A percentile compares a stretch with the other conserved stretches of the same genome.
Conservation (phyloP, 2,329 filamentous ascomycete genomes). For the Penicillium verrucosum region DNA sequence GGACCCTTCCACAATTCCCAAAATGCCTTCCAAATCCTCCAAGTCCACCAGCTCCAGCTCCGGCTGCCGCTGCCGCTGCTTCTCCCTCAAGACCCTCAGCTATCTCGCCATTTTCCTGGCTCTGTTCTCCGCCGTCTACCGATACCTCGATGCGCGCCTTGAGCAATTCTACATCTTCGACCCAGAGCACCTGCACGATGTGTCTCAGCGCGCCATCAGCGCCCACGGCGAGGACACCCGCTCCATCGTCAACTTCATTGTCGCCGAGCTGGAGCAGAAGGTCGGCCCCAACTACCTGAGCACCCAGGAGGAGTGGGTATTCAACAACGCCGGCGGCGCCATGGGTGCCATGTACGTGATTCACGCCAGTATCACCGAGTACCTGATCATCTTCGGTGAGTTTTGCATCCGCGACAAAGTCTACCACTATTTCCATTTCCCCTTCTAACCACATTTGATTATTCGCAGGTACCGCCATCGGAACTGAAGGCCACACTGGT, state of each 20-base stretch:
- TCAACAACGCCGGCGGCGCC: slow-evolving; percentile 87
- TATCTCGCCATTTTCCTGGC: slow-evolving; percentile 36
- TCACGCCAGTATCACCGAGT: slow-evolving; percentile 87
- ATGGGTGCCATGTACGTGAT: slow-evolving; percentile 92
- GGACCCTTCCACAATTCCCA: slow-evolving; percentile 3
- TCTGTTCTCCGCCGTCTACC: slow-evolving; percentile 36
- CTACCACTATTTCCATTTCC: neutral
- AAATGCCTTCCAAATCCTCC: slow-evolving; percentile 27
- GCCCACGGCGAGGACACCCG: slow-evolving; percentile 72
- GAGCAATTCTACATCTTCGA: slow-evolving; percentile 70
- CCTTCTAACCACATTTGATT: neutral
- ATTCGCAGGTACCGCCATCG: slow-evolving; percentile 43
- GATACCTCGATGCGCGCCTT: slow-evolving; percentile 37
- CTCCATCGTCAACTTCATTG: slow-evolving; percentile 66
- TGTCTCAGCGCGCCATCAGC: slow-evolving; percentile 63
- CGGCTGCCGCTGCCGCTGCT: slow-evolving; percentile 24
- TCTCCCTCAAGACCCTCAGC: slow-evolving; percentile 30
- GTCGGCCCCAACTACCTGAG: slow-evolving; percentile 56
- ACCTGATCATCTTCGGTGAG: slow-evolving; percentile 78
- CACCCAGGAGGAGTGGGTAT: slow-evolving; percentile 76
- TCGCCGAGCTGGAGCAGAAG: slow-evolving; percentile 61
- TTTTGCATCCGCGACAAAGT: neutral
- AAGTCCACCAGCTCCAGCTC: slow-evolving; percentile 22
- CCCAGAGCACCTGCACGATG: slow-evolving; percentile 63
- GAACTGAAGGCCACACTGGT: slow-evolving; percentile 83